Percentiles rank a stretch among this genome's conserved stretches.
phyloP scores from a whole-genome alignment of 2,329 filamentous ascomycete species.

The Alternaria angustiovoidea region DNA sequence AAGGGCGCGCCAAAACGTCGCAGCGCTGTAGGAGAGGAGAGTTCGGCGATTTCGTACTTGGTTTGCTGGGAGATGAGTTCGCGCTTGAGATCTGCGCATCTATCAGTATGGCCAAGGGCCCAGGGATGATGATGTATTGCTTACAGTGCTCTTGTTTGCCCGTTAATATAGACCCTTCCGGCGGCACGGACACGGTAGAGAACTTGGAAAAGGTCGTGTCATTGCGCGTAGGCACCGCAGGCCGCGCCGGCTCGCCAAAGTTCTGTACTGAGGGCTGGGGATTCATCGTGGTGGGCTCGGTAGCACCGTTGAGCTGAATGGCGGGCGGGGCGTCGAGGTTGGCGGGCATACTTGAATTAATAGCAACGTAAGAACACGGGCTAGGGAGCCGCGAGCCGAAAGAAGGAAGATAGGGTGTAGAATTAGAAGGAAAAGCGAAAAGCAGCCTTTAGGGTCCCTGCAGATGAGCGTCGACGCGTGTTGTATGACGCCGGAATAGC shows the following conservation, averaged over 20 bases:
- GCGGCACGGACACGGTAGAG: slow-evolving; percentile 58
- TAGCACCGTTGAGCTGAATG: slow-evolving; percentile 44
- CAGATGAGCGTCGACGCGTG: slow-evolving; percentile 34
- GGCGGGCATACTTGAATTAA: slow-evolving; percentile 37
- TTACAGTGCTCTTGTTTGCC: slow-evolving; percentile 98
- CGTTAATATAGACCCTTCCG: slow-evolving; percentile 73
- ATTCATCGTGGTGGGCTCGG: slow-evolving; percentile 43
- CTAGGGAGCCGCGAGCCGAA: slow-evolving; percentile 14
- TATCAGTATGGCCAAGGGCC: slow-evolving; percentile 15
- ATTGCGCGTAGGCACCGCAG: slow-evolving; percentile 27
- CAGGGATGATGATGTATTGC: slow-evolving; percentile 37
- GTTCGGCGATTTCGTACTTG: slow-evolving; percentile 86
- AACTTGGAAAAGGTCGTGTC: slow-evolving; percentile 49
- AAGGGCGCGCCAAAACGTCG: slow-evolving; percentile 96
- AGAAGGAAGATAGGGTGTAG: slow-evolving; percentile 9
- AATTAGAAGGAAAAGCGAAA: slow-evolving; percentile 10
- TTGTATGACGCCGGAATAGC: slow-evolving; percentile 38
- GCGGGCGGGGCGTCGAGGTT: slow-evolving; percentile 32
- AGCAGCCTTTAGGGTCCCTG: slow-evolving; percentile 7
- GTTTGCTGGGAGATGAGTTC: slow-evolving; percentile 93
- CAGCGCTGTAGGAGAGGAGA: slow-evolving; percentile 93
- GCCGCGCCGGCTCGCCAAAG: slow-evolving; percentile 33
- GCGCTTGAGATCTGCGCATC: slow-evolving; percentile 81
- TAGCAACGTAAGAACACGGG: slow-evolving; percentile 11
- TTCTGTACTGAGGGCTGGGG: slow-evolving; percentile 29